phyloP scores from a whole-genome alignment of 2,329 filamentous ascomycete genomes.

The Pyricularia grisea region DNA sequence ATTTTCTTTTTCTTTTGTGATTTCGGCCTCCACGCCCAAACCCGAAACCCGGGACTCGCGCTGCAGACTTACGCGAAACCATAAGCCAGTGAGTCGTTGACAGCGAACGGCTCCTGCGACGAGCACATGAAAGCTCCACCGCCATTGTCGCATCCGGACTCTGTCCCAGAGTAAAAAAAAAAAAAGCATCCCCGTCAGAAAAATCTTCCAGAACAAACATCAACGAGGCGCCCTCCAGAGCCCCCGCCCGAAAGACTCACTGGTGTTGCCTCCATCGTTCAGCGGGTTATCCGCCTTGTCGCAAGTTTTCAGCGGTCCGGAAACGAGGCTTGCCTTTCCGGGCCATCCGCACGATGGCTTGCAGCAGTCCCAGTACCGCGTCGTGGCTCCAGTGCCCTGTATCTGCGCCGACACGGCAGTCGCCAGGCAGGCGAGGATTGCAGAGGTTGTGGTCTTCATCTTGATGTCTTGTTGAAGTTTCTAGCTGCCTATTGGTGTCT shows the following conservation, averaged over 20 bases:
- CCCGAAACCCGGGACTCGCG: not conserved
- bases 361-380: constrained; percentile 50
- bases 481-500: not conserved
- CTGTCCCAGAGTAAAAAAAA: not conserved
- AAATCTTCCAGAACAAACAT: not conserved
- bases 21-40: not conserved
- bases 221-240: not conserved
- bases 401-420: not conserved
- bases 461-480: not conserved
- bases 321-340: constrained; percentile 32
- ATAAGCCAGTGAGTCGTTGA: constrained; percentile 40
- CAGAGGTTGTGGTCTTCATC: not conserved
- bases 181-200: not conserved
- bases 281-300: constrained; percentile 38
- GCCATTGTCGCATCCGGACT: constrained; percentile 28
- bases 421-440: not conserved
- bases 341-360: constrained; percentile 53
- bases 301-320: constrained; percentile 34
- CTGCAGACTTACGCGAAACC: constrained; percentile 31
- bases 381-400: constrained; percentile 6
- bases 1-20: too few species aligned
- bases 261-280: constrained; percentile 24
- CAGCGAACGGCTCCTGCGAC: constrained; percentile 39
- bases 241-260: not conserved
- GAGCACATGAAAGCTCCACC: constrained; percentile 45